phyloP scores from a whole-genome alignment of 345 rosid genomes.

The Eucalyptus tenuipes region DNA sequence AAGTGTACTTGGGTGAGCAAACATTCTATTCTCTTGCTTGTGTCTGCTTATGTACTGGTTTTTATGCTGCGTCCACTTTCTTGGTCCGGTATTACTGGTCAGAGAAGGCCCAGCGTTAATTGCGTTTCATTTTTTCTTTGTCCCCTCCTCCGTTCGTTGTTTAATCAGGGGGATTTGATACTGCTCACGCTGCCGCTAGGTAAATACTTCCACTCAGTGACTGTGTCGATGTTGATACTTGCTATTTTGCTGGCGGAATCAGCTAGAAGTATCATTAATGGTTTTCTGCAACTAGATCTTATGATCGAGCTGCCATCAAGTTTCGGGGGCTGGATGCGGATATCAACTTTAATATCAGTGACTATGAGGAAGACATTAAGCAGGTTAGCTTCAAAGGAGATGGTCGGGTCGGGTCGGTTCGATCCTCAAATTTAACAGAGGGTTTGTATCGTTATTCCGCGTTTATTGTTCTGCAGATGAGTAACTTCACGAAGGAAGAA shows the following conservation, averaged over 20 bases:
- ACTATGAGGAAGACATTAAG: slow-evolving; percentile 58
- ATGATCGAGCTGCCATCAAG: slow-evolving; percentile 86
- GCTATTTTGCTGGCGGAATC: not conserved
- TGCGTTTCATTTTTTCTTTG: not conserved
- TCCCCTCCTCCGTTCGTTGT: not conserved
- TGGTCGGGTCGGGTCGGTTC: not conserved
- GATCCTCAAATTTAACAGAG: not conserved
- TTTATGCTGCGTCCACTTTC: not conserved
- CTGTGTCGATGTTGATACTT: not conserved
- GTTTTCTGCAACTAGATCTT: slow-evolving; percentile 34
- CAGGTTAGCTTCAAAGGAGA: slow-evolving; percentile 13
- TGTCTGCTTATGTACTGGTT: not conserved
- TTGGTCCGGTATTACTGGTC: not conserved
- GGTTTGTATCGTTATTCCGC: not conserved
- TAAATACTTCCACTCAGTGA: not conserved
- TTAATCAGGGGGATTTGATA: slow-evolving; percentile 74
- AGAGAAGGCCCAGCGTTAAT: not conserved
- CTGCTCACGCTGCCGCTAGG: slow-evolving; percentile 92
- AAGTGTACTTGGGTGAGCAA: slow-evolving; percentile 62
- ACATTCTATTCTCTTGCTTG: not conserved
- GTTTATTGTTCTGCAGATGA: slow-evolving; percentile 24
- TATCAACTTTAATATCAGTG: slow-evolving; percentile 52
- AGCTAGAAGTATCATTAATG: not conserved
- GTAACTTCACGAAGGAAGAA: slow-evolving; percentile 54
- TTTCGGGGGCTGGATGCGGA: slow-evolving; percentile 78